phyloP scores from a whole-genome alignment of 345 rosid species.

The Cardamine occulta region DNA sequence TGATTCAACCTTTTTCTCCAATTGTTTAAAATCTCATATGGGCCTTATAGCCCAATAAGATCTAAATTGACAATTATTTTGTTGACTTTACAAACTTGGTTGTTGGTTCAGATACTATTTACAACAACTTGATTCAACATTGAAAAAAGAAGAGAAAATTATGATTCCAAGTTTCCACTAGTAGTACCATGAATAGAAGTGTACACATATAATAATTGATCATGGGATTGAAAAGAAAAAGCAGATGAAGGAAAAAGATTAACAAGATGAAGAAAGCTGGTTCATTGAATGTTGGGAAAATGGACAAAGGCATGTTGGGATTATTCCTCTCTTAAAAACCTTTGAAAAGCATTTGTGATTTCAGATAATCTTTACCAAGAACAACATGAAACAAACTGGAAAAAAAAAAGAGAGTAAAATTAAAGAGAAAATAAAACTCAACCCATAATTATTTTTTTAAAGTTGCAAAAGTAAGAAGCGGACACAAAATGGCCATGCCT shows the following conservation, averaged over 20 bases:
- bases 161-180: background rate
- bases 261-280: constrained; percentile 19
- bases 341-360: constrained; percentile 4
- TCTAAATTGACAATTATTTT: background rate
- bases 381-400: background rate
- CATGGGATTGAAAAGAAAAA: constrained; percentile 1
- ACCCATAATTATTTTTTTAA: background rate
- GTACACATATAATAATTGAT: background rate
- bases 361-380: background rate
- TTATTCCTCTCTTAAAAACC: constrained; percentile 21
- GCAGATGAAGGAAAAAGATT: background rate
- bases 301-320: constrained; percentile 18
- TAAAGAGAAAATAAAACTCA: background rate
- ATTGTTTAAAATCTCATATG: background rate
- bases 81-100: background rate
- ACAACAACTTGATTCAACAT: background rate
- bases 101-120: background rate
- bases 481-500: constrained; percentile 31
- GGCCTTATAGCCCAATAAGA: constrained; percentile 19
- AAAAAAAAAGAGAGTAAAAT: background rate
- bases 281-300: constrained; percentile 26
- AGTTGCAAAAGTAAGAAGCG: constrained; percentile 3
- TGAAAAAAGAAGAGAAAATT: background rate
- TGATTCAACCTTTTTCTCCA: background rate
- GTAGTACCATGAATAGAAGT: constrained; percentile 6